Percentiles rank a stretch among this genome's conserved stretches.
Evolutionary conservation across 768 basidiomycete genomes (phyloP).

Genomic region (Epithele typhae): DNA sequence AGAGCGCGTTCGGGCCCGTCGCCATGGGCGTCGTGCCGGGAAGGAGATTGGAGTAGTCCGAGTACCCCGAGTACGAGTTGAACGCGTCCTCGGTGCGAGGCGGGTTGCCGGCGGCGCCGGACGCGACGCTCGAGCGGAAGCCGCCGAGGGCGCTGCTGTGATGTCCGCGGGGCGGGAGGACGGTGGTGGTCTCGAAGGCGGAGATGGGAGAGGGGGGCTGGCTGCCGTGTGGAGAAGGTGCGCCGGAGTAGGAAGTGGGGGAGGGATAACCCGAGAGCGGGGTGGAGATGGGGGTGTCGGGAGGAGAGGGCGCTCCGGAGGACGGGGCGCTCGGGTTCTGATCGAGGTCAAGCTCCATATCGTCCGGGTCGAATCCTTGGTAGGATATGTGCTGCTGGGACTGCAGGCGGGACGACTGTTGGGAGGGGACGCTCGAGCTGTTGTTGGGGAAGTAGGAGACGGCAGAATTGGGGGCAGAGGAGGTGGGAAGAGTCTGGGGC

Average conservation of each 20-base stretch:
- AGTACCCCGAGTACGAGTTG: constrained; percentile 65
- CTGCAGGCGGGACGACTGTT: constrained; percentile 15
- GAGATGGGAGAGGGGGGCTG: constrained; percentile 36
- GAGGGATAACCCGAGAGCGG: constrained; percentile 33
- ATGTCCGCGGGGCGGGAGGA: constrained; percentile 43
- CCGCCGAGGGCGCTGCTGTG: constrained; percentile 32
- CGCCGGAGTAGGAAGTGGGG: constrained; percentile 21
- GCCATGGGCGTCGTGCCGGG: constrained; percentile 36
- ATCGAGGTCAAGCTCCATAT: constrained; percentile 77
- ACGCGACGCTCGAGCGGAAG: constrained; percentile 28
- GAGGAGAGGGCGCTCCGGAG: constrained; percentile 35
- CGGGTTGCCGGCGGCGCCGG: constrained; percentile 23
- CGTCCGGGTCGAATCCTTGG: constrained; percentile 63
- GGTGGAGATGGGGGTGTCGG: constrained; percentile 41
- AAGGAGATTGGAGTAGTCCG: constrained; percentile 59
- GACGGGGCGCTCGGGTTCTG: constrained; percentile 28
- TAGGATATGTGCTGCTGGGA: constrained; percentile 21
- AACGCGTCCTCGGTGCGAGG: constrained; percentile 48
- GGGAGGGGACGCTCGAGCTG: constrained; percentile 2
- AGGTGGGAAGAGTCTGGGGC: constrained; percentile 6
- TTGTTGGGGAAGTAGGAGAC: constrained; percentile 22
- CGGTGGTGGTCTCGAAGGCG: constrained; percentile 49
- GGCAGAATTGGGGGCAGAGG: constrained; percentile 9
- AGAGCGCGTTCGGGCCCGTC: constrained; percentile 12
- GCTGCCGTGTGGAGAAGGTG: constrained; percentile 25